Evolutionary conservation across 352 stramenopile species (phyloP), one percentile per base, ranked within the genome.

Genomic region (Pythium coloratum): DNA sequence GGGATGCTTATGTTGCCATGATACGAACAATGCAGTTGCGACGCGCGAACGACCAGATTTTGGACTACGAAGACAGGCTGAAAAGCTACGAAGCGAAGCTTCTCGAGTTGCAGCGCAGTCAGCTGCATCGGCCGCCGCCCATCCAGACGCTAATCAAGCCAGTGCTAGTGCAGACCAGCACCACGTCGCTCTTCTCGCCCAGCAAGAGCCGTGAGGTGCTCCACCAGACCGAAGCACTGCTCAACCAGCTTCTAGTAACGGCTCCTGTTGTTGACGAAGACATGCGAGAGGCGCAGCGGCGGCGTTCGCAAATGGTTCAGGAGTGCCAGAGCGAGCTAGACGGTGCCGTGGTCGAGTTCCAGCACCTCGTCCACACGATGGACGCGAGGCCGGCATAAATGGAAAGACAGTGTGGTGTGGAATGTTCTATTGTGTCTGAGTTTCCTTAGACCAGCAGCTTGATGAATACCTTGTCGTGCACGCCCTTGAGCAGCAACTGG

Each of bases 401-500:
- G 28, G 12, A 55, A 55, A 38, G 4, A 9, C 6, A 34, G 10
- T 34, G 49, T 38, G 24, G 28, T 38, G 49, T 38, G 18, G 58
- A 20, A 36, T 62, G 4, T 28, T 44, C 55, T 54, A 53, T 54
- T 26, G 58, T 58, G 55, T 2, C 3, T 38, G 46, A n/a, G 42
- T 64, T 47, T 64, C 42, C 28, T 61, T 68, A 84, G 30, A 62
- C 75, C 30, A 90, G 66, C 59, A 94, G 76, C 57, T 79, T 58
- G 61, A 96, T 94, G 61, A 87, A 83, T 26, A 92, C 78, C 34
- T 90, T 83, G 73, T 96, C 86, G 70, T 93, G 76, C 36, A 81
- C 69, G 58, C 88, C 88, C 71, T 96, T 96, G 66, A 96, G 75
- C 55, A 96, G 74, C 49, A 96, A 67, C 66, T 94, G 86, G 24